Percentiles rank a stretch among this genome's conserved stretches.
phyloP scores from a whole-genome alignment of 352 stramenopile species.

The Phytophthora pistaciae region DNA sequence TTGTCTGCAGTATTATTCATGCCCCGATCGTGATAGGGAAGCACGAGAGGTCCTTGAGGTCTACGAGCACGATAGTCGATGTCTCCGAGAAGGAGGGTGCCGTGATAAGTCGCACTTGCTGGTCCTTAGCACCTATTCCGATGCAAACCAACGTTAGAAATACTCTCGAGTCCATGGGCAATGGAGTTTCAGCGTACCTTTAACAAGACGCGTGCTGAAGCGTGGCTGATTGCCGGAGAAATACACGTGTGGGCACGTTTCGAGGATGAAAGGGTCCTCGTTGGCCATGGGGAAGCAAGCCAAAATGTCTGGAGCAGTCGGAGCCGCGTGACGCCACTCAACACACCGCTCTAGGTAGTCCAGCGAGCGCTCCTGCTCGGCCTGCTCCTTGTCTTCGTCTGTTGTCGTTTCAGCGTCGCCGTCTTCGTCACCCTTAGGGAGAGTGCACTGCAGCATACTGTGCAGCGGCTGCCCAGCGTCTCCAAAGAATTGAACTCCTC shows the following conservation, averaged over 20 bases:
- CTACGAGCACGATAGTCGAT: constrained; percentile 91
- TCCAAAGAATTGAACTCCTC: constrained; percentile 78
- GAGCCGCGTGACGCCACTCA: constrained; percentile 92
- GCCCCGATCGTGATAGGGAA: constrained; percentile 66
- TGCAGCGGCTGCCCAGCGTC: constrained; percentile 89
- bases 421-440: constrained; percentile 40
- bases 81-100: constrained; percentile 93
- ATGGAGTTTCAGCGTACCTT: constrained; percentile 34
- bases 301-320: constrained; percentile 93
- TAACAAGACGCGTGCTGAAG: constrained; percentile 86
- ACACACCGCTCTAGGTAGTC: constrained; percentile 81
- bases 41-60: constrained; percentile 85
- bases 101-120: constrained; percentile 84
- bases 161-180: not conserved
- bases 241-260: constrained; percentile 90
- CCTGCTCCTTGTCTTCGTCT: constrained; percentile 32
- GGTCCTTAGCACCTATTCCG: constrained; percentile 43
- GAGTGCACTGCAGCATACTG: constrained; percentile 83
- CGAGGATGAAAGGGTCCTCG: constrained; percentile 94
- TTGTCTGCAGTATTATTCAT: constrained; percentile 19
- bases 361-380: constrained; percentile 43
- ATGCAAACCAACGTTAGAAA: constrained; percentile 14
- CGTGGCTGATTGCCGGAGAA: constrained; percentile 93
- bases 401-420: constrained; percentile 29
- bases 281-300: constrained; percentile 93